phyloP scores from a whole-genome alignment of 192 early-diverging fungal genomes.

The Chytriomyces sp. region DNA sequence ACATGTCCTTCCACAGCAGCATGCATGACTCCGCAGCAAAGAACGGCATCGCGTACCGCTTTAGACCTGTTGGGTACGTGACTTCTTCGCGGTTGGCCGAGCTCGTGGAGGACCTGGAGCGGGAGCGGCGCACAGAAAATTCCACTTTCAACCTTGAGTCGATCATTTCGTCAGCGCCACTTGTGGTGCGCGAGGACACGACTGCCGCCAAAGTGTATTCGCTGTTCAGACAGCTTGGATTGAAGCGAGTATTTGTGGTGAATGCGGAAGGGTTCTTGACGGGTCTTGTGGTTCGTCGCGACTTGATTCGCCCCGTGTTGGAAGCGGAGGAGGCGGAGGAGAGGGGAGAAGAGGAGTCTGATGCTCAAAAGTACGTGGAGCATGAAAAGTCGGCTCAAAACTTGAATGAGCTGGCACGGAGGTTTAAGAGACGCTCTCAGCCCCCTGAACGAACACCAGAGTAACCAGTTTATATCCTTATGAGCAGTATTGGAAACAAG shows the following conservation, averaged over 20 bases:
- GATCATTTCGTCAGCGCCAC: neutral
- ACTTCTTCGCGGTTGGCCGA: neutral
- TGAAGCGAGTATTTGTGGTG: slow-evolving; percentile 43
- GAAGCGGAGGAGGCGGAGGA: slow-evolving; percentile 21
- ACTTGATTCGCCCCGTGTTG: slow-evolving; percentile 26
- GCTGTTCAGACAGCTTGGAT: slow-evolving; percentile 36
- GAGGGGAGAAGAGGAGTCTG: too few relatives aligned
- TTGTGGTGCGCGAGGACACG: slow-evolving; percentile 33
- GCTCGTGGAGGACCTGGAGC: slow-evolving; percentile 4
- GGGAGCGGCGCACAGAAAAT: neutral
- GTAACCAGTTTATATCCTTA: too few relatives aligned
- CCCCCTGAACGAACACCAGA: too few relatives aligned
- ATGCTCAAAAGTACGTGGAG: too few relatives aligned
- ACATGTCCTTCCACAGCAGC: too few relatives aligned
- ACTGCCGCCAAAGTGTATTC: slow-evolving; percentile 41
- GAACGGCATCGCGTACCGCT: neutral
- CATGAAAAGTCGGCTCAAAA: too few relatives aligned
- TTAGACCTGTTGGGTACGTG: slow-evolving; percentile 22
- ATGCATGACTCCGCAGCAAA: neutral
- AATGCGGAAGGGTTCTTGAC: slow-evolving; percentile 36
- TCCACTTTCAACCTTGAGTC: slow-evolving; percentile 13
- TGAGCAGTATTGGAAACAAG: too few relatives aligned
- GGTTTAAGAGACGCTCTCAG: too few relatives aligned
- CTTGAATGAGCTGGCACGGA: too few relatives aligned
- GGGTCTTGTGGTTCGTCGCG: slow-evolving; percentile 37